Evolutionary conservation across 768 basidiomycete genomes (phyloP), one percentile per base, ranked within the genome.

Genomic region (Tylopilus plumbeoviolaceoides): DNA sequence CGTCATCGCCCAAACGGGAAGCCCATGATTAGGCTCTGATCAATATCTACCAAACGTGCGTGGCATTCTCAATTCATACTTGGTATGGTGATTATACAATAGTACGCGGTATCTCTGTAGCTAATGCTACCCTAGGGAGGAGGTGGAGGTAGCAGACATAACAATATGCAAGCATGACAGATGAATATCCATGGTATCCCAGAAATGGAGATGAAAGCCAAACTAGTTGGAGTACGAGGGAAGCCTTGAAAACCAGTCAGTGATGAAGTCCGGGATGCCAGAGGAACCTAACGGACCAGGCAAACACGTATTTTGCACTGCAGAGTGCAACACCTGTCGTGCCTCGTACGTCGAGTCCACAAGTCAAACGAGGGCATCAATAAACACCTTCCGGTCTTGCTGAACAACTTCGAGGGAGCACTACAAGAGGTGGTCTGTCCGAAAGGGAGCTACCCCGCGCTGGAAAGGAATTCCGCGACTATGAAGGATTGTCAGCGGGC

Each of bases 341-440:
- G 93, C 91, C 23, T 91, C 91, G 21, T 82, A 79, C 0, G 81
- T 79, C 54, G 77, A 78, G 53, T 90, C 85, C n/a, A 85, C 80
- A 12, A 93, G 72, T 44, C 84, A 83, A 46, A 82, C 68, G 53
- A 94, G 78, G 31, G 89, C 84, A 55, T 85, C 83, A 55, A 94
- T 68, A 1, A 87, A 82, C 9, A 83, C 84, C 70, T 89, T 89
- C 45, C 84, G 80, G 66, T 94, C 88, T 59, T 85, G 84, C 56
- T 85, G 83, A 12, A 83, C 78, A 56, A 87, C 72, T 14, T 82
- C 79, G 25, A 89, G 71, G 71, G 94, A 74, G 49, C 79, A 77
- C 45, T 81, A 78, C 55, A 84, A 69, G 35, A 94, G 75, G 60
- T 85, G 74, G 58, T 91, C 88, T 18, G 83, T 78, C 63, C 79